These are phyloP conservation scores for Mycena chlorophos DNA, from an alignment of 768 basidiomycete genomes.

Conservation along the genomic window DNA sequence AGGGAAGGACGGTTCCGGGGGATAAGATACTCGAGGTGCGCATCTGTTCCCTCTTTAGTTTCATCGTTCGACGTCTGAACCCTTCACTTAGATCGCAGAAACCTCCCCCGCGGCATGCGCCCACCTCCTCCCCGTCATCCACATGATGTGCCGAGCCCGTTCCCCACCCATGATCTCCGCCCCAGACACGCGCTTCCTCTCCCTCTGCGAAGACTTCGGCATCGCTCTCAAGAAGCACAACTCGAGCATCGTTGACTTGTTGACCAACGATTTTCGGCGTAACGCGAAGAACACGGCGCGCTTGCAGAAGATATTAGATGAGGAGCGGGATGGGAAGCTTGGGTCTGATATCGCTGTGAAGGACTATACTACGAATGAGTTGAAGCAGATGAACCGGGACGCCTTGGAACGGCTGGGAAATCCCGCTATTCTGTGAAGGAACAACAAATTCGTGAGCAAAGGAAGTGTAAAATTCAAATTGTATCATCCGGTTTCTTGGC, in stretches of 20 bases:
- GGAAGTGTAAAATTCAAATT: too few relatives aligned
- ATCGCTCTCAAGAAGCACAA: not conserved
- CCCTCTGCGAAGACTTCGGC: constrained; percentile 11
- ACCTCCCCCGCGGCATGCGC: constrained; percentile 15
- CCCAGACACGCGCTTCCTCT: not conserved
- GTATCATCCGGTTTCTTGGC: too few relatives aligned
- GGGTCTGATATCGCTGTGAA: constrained; percentile 4
- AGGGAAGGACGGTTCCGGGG: constrained; percentile 14
- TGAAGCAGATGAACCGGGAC: constrained; percentile 8
- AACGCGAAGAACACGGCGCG: not conserved
- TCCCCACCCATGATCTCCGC: constrained; percentile 4
- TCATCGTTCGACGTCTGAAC: not conserved
- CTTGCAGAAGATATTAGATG: not conserved
- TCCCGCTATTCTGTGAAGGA: constrained; percentile 8
- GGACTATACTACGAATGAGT: constrained; percentile 2
- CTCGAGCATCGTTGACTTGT: constrained; percentile 3
- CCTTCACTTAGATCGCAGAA: constrained; percentile 10
- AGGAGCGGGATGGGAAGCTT: constrained; percentile 1
- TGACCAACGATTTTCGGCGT: constrained; percentile 10
- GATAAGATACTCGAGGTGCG: constrained; percentile 18
- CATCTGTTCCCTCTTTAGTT: not conserved
- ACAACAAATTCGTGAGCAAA: too few relatives aligned
- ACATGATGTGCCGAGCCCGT: constrained; percentile 4
- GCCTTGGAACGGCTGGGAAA: constrained; percentile 17
- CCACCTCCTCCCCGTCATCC: constrained; percentile 17